These are phyloP conservation scores for Saccharomyces eubayanus DNA, from an alignment of 805 yeast species.

Conservation along the genomic window DNA sequence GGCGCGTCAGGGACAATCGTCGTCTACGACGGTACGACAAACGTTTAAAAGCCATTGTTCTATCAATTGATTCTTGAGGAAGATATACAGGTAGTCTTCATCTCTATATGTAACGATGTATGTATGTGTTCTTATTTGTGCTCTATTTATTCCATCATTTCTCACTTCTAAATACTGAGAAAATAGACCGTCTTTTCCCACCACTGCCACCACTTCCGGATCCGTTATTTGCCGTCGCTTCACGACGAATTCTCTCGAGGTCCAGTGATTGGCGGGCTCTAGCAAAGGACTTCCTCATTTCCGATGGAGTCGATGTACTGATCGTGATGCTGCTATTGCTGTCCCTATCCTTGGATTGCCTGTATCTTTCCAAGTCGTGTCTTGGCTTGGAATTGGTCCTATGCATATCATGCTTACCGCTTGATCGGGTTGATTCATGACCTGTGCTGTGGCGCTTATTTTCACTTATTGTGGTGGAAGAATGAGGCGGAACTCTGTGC, in stretches of 20 bases:
- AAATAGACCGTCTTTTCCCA: slow-evolving; percentile 24
- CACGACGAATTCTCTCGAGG: slow-evolving; percentile 22
- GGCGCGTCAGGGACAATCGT: not conserved
- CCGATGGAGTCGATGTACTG: slow-evolving; percentile 6
- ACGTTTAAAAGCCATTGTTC: not conserved
- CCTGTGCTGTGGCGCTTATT: slow-evolving; percentile 2
- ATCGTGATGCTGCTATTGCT: slow-evolving; percentile 13
- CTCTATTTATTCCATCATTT: slow-evolving; percentile 1
- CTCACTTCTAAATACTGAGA: slow-evolving; percentile 24
- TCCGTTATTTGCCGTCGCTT: slow-evolving; percentile 5
- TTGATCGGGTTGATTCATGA: not conserved
- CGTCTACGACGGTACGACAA: not conserved
- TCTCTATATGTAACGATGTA: not conserved
- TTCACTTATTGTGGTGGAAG: slow-evolving; percentile 1
- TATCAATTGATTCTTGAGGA: not conserved
- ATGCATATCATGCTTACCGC: not conserved
- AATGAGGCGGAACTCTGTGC: not conserved
- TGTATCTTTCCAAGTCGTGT: slow-evolving; percentile 11
- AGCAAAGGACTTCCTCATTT: slow-evolving; percentile 17
- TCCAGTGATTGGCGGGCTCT: slow-evolving; percentile 27
- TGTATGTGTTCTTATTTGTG: not conserved
- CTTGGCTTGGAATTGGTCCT: not conserved
- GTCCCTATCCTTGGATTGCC: slow-evolving; percentile 8
- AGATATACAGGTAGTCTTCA: not conserved
- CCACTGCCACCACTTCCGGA: not conserved